Evolutionary conservation across 1,284 basidiomycete genomes (phyloP).

Genomic region (Porogramme epimiltina): DNA sequence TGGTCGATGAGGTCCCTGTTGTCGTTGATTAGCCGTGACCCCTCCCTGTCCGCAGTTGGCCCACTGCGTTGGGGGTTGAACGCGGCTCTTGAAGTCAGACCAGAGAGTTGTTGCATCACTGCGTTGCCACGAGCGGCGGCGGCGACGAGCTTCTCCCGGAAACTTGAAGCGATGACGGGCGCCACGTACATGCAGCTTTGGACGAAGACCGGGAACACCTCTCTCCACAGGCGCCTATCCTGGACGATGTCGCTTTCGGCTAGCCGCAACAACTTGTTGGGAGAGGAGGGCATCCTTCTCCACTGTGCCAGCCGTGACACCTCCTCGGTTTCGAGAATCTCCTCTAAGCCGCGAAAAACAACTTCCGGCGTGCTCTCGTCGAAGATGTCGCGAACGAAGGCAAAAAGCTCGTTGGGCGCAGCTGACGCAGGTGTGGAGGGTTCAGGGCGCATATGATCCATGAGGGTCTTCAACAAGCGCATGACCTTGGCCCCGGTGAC

Average conservation of each 20-base stretch:
- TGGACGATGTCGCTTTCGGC: constrained; percentile 66
- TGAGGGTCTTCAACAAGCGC: constrained; percentile 43
- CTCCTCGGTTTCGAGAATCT: constrained; percentile 60
- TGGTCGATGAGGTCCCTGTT: constrained; percentile 74
- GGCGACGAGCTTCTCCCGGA: constrained; percentile 67
- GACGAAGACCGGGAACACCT: constrained; percentile 66
- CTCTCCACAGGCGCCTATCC: constrained; percentile 73
- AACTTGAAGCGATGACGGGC: constrained; percentile 44
- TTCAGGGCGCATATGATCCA: constrained; percentile 41
- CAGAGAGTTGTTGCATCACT: constrained; percentile 67
- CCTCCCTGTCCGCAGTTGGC: constrained; percentile 48
- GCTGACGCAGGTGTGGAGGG: constrained; percentile 30
- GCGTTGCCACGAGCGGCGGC: constrained; percentile 69
- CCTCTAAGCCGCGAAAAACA: constrained; percentile 65
- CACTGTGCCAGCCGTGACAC: constrained; percentile 63
- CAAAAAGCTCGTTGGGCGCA: constrained; percentile 43
- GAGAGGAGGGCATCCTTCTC: constrained; percentile 48
- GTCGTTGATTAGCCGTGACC: constrained; percentile 57
- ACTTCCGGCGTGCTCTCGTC: constrained; percentile 24
- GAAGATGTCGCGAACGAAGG: constrained; percentile 49
- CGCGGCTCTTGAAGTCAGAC: constrained; percentile 55
- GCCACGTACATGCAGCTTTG: constrained; percentile 52
- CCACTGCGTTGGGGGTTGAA: constrained; percentile 43
- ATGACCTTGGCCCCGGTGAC: constrained; percentile 62
- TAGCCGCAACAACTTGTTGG: constrained; percentile 60